Conservation (phyloP, 1,284 basidiomycete species). For the Cryptococcus sp. region DNA sequence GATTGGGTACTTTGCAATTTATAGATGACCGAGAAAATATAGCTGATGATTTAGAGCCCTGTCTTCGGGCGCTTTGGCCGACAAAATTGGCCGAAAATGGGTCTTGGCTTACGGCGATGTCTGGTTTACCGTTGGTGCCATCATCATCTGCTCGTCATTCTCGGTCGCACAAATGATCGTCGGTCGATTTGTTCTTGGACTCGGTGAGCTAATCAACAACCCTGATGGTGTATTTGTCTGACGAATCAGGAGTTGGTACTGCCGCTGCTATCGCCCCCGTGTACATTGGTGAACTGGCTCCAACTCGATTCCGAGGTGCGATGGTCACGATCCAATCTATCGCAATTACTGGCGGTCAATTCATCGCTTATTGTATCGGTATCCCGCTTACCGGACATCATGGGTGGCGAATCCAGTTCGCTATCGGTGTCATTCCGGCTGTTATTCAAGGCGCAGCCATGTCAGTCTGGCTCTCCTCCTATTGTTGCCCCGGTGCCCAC, state of each 20-base stretch:
- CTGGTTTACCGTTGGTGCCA: constrained; percentile 58
- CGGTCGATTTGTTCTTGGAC: constrained; percentile 45
- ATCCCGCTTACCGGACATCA: constrained; percentile 20
- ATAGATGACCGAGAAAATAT: constrained; percentile 49
- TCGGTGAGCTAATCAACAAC: constrained; percentile 12
- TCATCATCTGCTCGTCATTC: constrained; percentile 44
- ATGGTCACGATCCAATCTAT: constrained; percentile 46
- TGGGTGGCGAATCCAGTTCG: constrained; percentile 48
- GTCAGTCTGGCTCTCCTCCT: background rate
- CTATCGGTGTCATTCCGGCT: constrained; percentile 43
- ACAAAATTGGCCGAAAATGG: constrained; percentile 47
- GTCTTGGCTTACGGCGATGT: constrained; percentile 66
- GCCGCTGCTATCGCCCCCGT: constrained; percentile 43
- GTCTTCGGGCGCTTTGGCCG: constrained; percentile 35
- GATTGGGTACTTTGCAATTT: constrained; percentile 49
- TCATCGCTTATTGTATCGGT: constrained; percentile 42
- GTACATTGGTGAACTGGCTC: constrained; percentile 47
- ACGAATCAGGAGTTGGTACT: constrained; percentile 34
- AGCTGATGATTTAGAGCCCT: constrained; percentile 53
- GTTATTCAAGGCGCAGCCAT: constrained; percentile 27
- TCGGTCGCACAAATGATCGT: constrained; percentile 40
- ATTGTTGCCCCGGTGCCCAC: background rate
- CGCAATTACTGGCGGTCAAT: constrained; percentile 47
- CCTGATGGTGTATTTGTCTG: no score
- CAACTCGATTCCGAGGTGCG: constrained; percentile 43